Base-by-base conservation (phyloP, 257 asterid genomes). In the Penstemon barbatus region DNA sequence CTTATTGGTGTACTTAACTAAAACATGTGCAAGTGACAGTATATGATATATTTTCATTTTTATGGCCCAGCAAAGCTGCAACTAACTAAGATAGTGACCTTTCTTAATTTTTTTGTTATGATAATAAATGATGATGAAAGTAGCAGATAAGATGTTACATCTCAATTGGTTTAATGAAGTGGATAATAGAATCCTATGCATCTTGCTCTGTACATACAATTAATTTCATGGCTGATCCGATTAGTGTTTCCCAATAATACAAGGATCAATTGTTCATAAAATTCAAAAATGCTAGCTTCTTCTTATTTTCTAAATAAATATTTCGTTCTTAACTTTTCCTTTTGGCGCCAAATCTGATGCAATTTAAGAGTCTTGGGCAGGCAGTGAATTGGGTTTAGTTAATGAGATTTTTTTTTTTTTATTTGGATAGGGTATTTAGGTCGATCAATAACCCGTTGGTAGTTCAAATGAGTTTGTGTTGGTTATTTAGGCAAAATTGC, bases 161-260 rank as follows among this genome's bases (percentile, higher is more conserved):
- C 48, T 63, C 54, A 25, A 25, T 1, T 68, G 60, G 45, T 54
- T 68, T 8, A 8, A 46, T 13, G 2, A 45, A 15, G 53, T 7
- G 66, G 42, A 65, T 5, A 52, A 66, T 58, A 65, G 77, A 67
- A 77, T 71, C 77, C 77, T 56, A 72, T 13, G 68, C 66, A 61
- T 43, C 38, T 9, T 61, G 10, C 61, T 36, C 25, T 55, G n/a
- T 15, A 48, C 53, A 48, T 48, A 4, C 3, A 6, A 7, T 6
- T 45, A 11, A 45, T 11, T 2, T 1, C 7, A 48, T 15, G 18
- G 18, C 18, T 15, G 0, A 15, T 15, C 18, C 18, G 53, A 48
- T 7, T 48, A 46, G 51, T 48, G 3, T 8, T 11, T 48, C n/a
- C 54, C 54, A 49, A 13, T 3, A 11, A 49, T 8, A 49, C n/a